These are phyloP conservation scores for Mesembryanthemum crystallinum DNA, from an alignment of 148 eudicot species.

Conservation along the genomic window DNA sequence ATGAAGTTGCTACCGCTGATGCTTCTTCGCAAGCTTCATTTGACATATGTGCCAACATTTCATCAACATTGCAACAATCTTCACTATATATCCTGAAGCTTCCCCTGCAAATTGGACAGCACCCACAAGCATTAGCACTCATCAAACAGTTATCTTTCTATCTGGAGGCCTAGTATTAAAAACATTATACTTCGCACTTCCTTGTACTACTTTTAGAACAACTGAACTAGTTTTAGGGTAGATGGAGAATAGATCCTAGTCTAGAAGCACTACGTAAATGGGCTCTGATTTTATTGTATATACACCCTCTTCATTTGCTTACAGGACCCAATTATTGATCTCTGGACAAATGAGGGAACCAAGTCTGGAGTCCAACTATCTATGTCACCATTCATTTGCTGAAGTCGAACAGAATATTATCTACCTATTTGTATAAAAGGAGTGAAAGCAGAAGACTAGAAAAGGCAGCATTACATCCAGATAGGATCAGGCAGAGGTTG, in stretches of 20 bases:
- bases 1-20: slow-evolving; percentile 13
- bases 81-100: slow-evolving; percentile 21
- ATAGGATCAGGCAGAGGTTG: slow-evolving; percentile 23
- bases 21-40: slow-evolving; percentile 20
- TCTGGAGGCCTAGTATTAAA: no score
- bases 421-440: neutral
- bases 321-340: no score
- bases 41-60: slow-evolving; percentile 24
- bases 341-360: no score
- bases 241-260: no score
- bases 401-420: no score
- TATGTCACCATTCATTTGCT: neutral
- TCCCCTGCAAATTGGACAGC: slow-evolving; percentile 24
- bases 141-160: neutral
- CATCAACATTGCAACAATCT: slow-evolving; percentile 10
- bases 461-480: slow-evolving; percentile 22
- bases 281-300: no score
- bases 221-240: no score
- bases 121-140: neutral
- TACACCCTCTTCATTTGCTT: no score
- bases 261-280: no score
- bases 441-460: neutral
- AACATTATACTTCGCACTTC: no score
- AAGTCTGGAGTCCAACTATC: neutral
- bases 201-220: no score